Percentiles rank a stretch among this genome's conserved stretches.
Evolutionary conservation across 305 asterid species (phyloP).

Genomic region (Solanum aculeatissimum): DNA sequence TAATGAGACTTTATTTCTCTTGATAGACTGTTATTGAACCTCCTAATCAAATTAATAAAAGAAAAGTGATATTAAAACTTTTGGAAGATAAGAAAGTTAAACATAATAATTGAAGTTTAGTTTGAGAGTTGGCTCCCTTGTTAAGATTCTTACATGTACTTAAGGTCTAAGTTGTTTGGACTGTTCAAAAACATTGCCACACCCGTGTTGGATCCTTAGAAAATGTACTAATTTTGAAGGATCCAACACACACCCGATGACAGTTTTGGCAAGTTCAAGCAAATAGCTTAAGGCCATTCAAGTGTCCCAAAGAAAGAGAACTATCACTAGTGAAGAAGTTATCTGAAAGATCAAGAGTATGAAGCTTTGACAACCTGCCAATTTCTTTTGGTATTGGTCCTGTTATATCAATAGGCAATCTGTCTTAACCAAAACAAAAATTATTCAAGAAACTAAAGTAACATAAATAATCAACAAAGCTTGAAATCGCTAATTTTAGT

Average conservation of each 20-base stretch:
- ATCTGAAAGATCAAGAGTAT: slow-evolving; percentile 78
- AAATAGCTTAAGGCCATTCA: slow-evolving; percentile 8
- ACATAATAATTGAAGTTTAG: background rate
- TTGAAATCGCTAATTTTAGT: background rate
- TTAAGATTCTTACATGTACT: slow-evolving; percentile 50
- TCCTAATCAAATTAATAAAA: slow-evolving; percentile 39
- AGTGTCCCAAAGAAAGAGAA: slow-evolving; percentile 52
- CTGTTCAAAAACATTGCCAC: too few relatives aligned
- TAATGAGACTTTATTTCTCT: slow-evolving; percentile 59
- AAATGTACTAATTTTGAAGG: too few relatives aligned
- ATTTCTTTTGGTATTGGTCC: slow-evolving; percentile 65
- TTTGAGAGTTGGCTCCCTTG: background rate
- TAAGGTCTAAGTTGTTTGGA: slow-evolving; percentile 14
- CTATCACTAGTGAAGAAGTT: slow-evolving; percentile 53
- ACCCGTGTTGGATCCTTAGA: too few relatives aligned
- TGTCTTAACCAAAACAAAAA: slow-evolving; percentile 11
- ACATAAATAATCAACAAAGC: background rate
- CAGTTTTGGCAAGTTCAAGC: too few relatives aligned
- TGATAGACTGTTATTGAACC: slow-evolving; percentile 71
- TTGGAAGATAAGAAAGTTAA: background rate
- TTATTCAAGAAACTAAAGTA: background rate
- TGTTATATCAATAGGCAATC: slow-evolving; percentile 64
- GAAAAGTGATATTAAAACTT: background rate
- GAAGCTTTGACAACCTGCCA: slow-evolving; percentile 67
- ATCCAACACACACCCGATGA: too few relatives aligned